A percentile compares a stretch with the other conserved stretches of the same genome.
phyloP scores from a whole-genome alignment of 192 early-diverging fungal species.

The Lunasporangiospora selenospora region DNA sequence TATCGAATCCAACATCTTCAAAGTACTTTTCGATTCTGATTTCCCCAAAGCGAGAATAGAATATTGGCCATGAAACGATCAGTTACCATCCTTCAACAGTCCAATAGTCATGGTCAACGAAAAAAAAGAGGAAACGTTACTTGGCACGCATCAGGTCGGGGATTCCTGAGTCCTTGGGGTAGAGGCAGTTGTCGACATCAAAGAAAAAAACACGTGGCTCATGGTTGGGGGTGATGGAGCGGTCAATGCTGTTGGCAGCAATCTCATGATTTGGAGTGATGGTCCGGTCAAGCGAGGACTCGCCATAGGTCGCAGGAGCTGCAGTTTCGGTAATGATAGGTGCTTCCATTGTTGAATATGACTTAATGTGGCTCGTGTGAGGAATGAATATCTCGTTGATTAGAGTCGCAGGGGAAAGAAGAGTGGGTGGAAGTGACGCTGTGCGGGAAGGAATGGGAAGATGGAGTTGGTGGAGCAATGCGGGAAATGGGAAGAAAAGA shows the following conservation, averaged over 20 bases:
- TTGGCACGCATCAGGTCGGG: constrained; percentile 59
- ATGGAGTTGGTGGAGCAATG: no score
- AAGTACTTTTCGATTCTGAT: constrained; percentile 68
- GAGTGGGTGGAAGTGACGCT: no score
- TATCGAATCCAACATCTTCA: constrained; percentile 58
- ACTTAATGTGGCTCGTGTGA: no score
- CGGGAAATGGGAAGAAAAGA: no score
- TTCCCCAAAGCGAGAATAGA: not conserved
- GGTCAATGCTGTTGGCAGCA: constrained; percentile 11
- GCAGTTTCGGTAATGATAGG: no score
- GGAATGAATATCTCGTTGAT: no score
- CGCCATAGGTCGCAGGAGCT: constrained; percentile 5
- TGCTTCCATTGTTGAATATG: no score
- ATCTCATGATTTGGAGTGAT: constrained; percentile 5
- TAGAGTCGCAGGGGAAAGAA: no score
- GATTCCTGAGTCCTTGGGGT: constrained; percentile 61
- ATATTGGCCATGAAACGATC: not conserved
- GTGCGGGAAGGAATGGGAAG: no score
- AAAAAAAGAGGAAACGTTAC: constrained; percentile 23
- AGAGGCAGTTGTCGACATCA: constrained; percentile 85
- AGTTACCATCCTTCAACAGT: not conserved
- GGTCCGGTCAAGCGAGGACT: constrained; percentile 9
- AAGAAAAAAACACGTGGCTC: constrained; percentile 71
- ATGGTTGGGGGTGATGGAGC: constrained; percentile 38
- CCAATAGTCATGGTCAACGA: not conserved